Conservation (phyloP, 345 rosid genomes). For the Acer saccharum region DNA sequence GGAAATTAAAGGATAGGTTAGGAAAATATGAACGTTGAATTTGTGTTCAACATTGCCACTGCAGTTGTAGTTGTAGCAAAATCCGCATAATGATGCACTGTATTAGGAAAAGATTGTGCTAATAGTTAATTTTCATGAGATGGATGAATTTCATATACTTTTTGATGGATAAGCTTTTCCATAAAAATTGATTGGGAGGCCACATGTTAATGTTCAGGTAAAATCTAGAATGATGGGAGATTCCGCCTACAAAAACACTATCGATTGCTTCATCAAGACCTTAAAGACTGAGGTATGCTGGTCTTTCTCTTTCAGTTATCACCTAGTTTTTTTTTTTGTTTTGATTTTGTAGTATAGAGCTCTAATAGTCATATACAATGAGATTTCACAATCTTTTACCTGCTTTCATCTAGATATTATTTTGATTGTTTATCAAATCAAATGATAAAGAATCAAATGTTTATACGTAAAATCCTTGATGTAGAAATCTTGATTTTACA, state of each 20-base stretch:
- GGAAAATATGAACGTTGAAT: not conserved
- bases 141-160: not conserved
- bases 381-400: not conserved
- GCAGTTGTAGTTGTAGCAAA: not conserved
- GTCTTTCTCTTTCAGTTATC: not conserved
- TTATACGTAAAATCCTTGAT: not conserved
- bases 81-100: not conserved
- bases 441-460: too few relatives aligned
- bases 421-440: not conserved
- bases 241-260: constrained; percentile 78
- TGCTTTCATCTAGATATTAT: constrained; percentile 20
- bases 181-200: constrained; percentile 7
- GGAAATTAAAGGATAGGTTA: not conserved
- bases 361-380: not conserved
- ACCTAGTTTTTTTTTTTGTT: constrained; percentile 7
- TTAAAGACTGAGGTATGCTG: constrained; percentile 73
- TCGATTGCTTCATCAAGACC: constrained; percentile 91
- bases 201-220: constrained; percentile 55
- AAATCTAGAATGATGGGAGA: constrained; percentile 99
- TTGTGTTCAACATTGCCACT: not conserved
- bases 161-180: not conserved
- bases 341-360: not conserved
- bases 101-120: not conserved
- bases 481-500: not conserved
- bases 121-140: not conserved